Conservation (phyloP, 1,284 basidiomycete genomes). For the Inonotus hispidus region DNA sequence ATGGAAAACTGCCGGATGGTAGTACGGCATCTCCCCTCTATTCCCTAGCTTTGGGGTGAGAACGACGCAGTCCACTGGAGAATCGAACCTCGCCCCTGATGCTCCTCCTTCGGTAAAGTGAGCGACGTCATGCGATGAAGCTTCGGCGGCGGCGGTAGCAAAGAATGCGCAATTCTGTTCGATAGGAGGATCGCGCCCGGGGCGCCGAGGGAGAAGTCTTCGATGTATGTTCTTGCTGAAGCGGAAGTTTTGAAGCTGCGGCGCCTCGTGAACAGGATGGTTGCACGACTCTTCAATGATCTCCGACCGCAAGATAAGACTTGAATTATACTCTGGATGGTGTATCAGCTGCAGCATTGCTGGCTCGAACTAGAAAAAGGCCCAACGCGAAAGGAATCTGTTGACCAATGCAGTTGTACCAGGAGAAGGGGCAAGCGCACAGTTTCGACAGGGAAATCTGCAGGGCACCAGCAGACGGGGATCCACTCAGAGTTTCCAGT, state of each 20-base stretch:
- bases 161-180: slow-evolving; percentile 75
- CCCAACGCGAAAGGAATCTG: not conserved
- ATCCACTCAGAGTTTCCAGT: slow-evolving; percentile 24
- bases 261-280: slow-evolving; percentile 30
- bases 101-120: not conserved
- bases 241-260: slow-evolving; percentile 35
- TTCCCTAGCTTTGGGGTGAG: slow-evolving; percentile 53
- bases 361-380: slow-evolving; percentile 50
- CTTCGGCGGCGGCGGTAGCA: slow-evolving; percentile 19
- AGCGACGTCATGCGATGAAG: slow-evolving; percentile 8
- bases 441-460: slow-evolving; percentile 38
- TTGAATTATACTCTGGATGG: slow-evolving; percentile 82
- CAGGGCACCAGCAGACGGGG: slow-evolving; percentile 37
- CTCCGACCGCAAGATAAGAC: slow-evolving; percentile 75
- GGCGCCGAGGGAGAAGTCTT: slow-evolving; percentile 65
- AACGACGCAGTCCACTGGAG: slow-evolving; percentile 42
- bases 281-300: slow-evolving; percentile 42
- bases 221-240: slow-evolving; percentile 50
- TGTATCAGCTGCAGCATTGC: slow-evolving; percentile 62
- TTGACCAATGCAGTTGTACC: not conserved
- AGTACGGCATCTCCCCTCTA: slow-evolving; percentile 59
- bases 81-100: slow-evolving; percentile 19
- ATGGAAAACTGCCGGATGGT: slow-evolving; percentile 69
- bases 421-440: slow-evolving; percentile 24
- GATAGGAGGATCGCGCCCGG: slow-evolving; percentile 59